Base-by-base conservation (phyloP, 164 flowering plant genomes). In the Litsea cubeba region DNA sequence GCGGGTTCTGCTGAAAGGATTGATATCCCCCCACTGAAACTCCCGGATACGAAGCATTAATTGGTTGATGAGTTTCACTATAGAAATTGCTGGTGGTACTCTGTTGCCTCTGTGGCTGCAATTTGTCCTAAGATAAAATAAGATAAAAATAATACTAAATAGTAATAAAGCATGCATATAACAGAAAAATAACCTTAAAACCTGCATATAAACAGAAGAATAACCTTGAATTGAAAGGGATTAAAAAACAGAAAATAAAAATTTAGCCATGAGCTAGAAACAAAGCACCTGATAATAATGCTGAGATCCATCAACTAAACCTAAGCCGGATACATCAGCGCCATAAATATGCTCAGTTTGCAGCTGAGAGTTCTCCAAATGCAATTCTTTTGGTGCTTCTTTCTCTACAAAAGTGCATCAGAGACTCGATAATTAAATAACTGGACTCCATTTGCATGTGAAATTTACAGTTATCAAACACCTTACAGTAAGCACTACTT, bases 271-370 rank as follows among this genome's bases (percentile, higher is more conserved):
- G 40, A 25, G 28, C 20, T 12, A 54, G 40, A 70, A 17, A 5
- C 64, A 75, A 72, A 23, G 26, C 58, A 94, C 98, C 94, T 74
- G 88, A 81, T 94, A 89, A 80, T 90, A 87, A 68, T 69, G 80
- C 28, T 78, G 87, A 72, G 89, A 51, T 32, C 86, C 64, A 40
- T 80, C 81, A 69, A 65, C 79, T 57, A 25, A 72, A 25, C 80
- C 84, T 76, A 50, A 82, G 58, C 79, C 80, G 6, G 87, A 25
- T 68, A 75, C 83, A 73, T 83, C 81, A 23, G 82, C 70, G 75
- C 81, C 84, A 81, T 87, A 90, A 2, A 69, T 73, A 67, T 81
- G 40, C 58, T 83, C 88, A 35, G 76, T 64, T 77, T 79, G 85
- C 12, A 35, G 67, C 66, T 82, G 86, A 62, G 83, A 30, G 72